These are phyloP conservation scores for Fusarium sp. DNA, from an alignment of 2,329 filamentous ascomycete genomes.

Conservation along the genomic window DNA sequence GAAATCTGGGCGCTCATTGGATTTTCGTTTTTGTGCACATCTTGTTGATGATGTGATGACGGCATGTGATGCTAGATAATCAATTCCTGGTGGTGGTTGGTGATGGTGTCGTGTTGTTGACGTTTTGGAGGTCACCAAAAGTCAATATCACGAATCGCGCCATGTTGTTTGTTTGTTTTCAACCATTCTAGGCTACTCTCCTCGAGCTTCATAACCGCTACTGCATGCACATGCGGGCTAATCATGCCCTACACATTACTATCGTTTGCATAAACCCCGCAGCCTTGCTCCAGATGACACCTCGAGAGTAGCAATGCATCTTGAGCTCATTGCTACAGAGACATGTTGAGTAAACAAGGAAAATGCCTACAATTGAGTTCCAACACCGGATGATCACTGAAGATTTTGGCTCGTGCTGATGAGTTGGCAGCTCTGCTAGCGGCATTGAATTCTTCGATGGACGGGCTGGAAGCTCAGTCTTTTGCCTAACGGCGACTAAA, in stretches of 20 bases:
- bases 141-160: constrained; percentile 23
- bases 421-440: not conserved
- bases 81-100: constrained; percentile 1
- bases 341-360: constrained; percentile 10
- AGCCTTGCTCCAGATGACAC: constrained; percentile 14
- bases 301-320: constrained; percentile 10
- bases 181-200: not conserved
- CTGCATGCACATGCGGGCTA: constrained; percentile 16
- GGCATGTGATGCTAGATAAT: constrained; percentile 19
- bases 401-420: not conserved
- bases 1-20: not conserved
- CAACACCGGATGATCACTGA: not conserved
- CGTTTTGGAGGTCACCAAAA: not conserved
- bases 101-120: constrained; percentile 3
- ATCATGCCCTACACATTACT: not conserved
- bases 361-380: constrained; percentile 8
- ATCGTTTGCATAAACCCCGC: constrained; percentile 24
- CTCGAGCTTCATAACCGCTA: not conserved
- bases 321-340: constrained; percentile 1
- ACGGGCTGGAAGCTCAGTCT: constrained; percentile 33
- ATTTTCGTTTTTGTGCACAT: not conserved
- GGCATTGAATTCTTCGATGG: constrained; percentile 11
- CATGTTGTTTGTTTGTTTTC: constrained; percentile 25
- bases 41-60: constrained; percentile 25
- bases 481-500: constrained; percentile 20